Base-by-base conservation (phyloP, 2,329 filamentous ascomycete species). In the Pseudomassariella vexata region DNA sequence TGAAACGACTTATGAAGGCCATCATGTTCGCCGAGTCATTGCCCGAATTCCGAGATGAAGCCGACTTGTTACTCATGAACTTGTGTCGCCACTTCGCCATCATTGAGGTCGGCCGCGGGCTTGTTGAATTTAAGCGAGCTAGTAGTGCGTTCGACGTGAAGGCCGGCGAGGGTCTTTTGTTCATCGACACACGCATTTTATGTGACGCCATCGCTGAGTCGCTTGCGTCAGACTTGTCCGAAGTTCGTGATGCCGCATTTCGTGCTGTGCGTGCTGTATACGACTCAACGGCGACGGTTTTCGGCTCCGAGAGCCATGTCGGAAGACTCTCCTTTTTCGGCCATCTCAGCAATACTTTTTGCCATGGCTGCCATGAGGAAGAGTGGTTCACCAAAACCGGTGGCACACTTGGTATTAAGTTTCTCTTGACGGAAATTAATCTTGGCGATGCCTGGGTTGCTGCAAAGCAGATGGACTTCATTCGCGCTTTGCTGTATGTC, bases 381-480 rank as follows among this genome's bases (percentile, higher is more conserved):
- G 92, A 98, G 49, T 99, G 94, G 92, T 98, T 95, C 52, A 89
- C 89, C 32, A 98, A 99, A 60, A 85, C 88, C 22, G 92, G 90
- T 29, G 92, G 92, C 23, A 89, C 85, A 33, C 65, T 90, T 14
- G 94, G 94, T 34, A 95, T 99, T 48, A 82, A 85, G 49, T 81
- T 94, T 35, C 65, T 98, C 36, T 80, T 90, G 19, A 90, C 85
- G 3, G 82, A 90, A 45, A 67, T 96, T 34, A 80, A 90, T 32
- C 70, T 98, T 28, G 87, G 87, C 24, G 85, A 94, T 48, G 56
- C 66, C 1, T 99, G 92, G 87, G 69, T 98, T 20, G 70, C 77
- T 14, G 75, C 81, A 9, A 84, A 87, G 46, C 88, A 95, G 52
- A 76, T 83, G 32, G 88, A 96, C 37, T 89, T 95, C 46, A 81